phyloP scores from a whole-genome alignment of 495 filamentous ascomycete genomes.

The Tuber melanosporum region DNA sequence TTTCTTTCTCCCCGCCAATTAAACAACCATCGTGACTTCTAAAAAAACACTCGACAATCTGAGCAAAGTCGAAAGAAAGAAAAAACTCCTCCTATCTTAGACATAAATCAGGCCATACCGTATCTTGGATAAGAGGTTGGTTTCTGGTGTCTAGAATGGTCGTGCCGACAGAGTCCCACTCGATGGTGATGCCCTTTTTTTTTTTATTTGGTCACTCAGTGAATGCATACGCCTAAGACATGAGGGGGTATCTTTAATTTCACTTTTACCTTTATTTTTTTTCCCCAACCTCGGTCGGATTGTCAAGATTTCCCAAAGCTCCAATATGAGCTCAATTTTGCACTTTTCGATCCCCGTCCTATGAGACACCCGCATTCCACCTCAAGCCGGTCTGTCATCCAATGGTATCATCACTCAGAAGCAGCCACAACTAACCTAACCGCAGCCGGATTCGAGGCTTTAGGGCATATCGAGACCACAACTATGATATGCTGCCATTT shows the following conservation, averaged over 20 bases:
- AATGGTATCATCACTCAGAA: neutral
- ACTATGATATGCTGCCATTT: neutral
- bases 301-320: too few relatives aligned
- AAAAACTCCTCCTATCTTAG: neutral
- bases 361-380: neutral
- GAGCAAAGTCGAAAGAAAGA: neutral
- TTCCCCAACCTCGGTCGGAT: too few relatives aligned
- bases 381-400: neutral
- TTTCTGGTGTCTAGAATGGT: neutral
- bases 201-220: neutral
- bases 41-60: neutral
- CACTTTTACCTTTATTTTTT: too few relatives aligned
- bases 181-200: neutral
- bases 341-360: too few relatives aligned
- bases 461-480: neutral
- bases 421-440: neutral
- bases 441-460: neutral
- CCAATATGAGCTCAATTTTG: too few relatives aligned
- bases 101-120: neutral
- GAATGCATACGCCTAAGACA: neutral
- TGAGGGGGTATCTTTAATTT: neutral
- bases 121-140: neutral
- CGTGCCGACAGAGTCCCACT: neutral
- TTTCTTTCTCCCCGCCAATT: neutral
- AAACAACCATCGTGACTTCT: neutral